Percentiles rank a stretch among this genome's conserved stretches.
phyloP scores from a whole-genome alignment of 768 basidiomycete species.

The Lyophyllum semitale region DNA sequence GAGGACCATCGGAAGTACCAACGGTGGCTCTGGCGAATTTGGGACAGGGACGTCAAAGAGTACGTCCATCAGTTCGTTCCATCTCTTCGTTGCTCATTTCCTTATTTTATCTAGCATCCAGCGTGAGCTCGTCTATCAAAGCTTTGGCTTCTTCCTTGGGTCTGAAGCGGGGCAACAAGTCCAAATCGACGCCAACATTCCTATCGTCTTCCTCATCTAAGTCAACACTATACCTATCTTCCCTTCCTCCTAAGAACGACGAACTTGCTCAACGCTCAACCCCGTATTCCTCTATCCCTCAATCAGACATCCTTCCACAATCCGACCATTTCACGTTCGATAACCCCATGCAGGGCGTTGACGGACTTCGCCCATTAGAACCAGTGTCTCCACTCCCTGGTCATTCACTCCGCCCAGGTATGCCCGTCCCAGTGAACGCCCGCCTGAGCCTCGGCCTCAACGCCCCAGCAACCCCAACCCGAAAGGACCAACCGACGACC shows the following conservation, averaged over 20 bases:
- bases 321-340: conserved; percentile 53
- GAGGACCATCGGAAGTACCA: conserved; percentile 32
- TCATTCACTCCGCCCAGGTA: conserved; percentile 55
- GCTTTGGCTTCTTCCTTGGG: conserved; percentile 77
- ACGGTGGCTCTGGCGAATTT: conserved; percentile 62
- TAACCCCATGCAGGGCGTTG: conserved; percentile 20
- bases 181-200: conserved; percentile 21
- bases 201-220: conserved; percentile 22
- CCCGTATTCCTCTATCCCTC: conserved; percentile 45
- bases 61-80: conserved; percentile 28
- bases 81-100: conserved; percentile 10
- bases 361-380: conserved; percentile 18
- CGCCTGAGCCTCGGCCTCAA: conserved; percentile 60
- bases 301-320: conserved; percentile 36
- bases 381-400: conserved; percentile 58
- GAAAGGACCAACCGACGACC: conserved; percentile 44
- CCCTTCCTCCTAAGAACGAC: conserved; percentile 28
- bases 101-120: conserved; percentile 44
- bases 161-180: conserved; percentile 54
- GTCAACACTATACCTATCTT: conserved; percentile 23
- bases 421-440: conserved; percentile 61
- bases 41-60: conserved; percentile 68
- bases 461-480: conserved; percentile 41
- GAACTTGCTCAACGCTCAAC: conserved; percentile 41
- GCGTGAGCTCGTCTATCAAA: conserved; percentile 71